Percentiles rank a stretch among this genome's conserved stretches.
Conservation (phyloP, 139 green algal genomes). For the Chlamydomonas sp. region DNA sequence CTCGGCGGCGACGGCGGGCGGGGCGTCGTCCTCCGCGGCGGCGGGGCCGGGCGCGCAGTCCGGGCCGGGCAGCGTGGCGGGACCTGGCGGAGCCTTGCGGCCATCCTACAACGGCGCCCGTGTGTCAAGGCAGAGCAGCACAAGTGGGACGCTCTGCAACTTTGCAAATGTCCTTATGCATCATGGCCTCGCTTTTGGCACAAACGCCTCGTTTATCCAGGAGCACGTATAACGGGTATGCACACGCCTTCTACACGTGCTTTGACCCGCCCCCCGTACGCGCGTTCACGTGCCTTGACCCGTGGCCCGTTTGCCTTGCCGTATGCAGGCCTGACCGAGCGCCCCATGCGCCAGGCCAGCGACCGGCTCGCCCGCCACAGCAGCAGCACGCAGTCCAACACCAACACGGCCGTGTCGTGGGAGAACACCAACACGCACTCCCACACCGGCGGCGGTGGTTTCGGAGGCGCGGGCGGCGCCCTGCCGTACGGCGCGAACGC, state of each 20-base stretch:
- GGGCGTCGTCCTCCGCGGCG: not conserved
- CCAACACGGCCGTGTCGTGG: not conserved
- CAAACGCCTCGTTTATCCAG: too few relatives aligned
- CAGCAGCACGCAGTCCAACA: conserved; percentile 18
- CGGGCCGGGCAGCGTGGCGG: not conserved
- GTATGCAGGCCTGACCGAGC: not conserved
- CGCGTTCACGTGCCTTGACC: too few relatives aligned
- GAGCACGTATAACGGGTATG: too few relatives aligned
- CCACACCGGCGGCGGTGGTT: not conserved
- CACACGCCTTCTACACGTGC: too few relatives aligned
- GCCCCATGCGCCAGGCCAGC: conserved; percentile 2
- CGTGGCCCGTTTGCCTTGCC: not conserved
- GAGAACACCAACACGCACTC: not conserved
- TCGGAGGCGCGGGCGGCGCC: not conserved
- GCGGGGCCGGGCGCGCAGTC: not conserved
- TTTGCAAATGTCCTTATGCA: not conserved
- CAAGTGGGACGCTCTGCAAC: not conserved
- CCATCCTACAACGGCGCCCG: not conserved
- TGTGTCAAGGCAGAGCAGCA: not conserved
- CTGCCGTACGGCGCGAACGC: not conserved
- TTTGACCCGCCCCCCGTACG: too few relatives aligned
- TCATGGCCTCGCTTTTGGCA: not conserved
- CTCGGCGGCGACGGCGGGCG: not conserved
- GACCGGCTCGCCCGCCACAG: not conserved
- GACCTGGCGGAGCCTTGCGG: not conserved